Evolutionary conservation across 306 rosid species (phyloP), one percentile per base, ranked within the genome.

Genomic region (Alnus rubra): DNA sequence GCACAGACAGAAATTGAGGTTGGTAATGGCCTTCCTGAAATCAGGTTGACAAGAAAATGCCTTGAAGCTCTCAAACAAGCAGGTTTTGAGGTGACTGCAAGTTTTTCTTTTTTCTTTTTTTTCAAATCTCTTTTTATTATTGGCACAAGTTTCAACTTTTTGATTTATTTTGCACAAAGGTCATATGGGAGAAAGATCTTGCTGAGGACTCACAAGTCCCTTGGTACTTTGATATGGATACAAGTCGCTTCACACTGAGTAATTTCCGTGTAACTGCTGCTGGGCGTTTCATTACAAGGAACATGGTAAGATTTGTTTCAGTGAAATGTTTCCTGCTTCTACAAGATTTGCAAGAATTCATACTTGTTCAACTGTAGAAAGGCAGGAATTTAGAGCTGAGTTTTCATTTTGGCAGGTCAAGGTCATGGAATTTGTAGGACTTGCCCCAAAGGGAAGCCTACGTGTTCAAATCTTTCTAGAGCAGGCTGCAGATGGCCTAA

Each of bases 21-120:
- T 14, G 98, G 99, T 35, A 92, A 95, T 79, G 99, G 99, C 50
- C 98, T 93, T 64, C 99, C 99, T 2, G 98, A 95, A 76, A 93
- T 95, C 86, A 88, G 99, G 80, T 83, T 76, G 91, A 95, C 96
- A 12, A 70, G 87, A 49, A 88, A 91, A 84, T 95, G 99, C 84
- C 85, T 93, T 73, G 96, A 90, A 87, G 97, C 99, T 82, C 84
- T 95, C 54, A 89, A 89, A 80, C 93, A 89, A 91, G 98, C 99
- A 16, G 94, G 97, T 73, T 95, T 95, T 89, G 97, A 95, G 99
- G 99, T 95, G 74, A 73, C 92, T 78, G 76, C 23, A 44, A 60
- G 45, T 44, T 71, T 75, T 30, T 6, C 28, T 18, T 42, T 58
- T 23, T 23, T 23, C 28, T 78, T 74, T 68, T 83, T 19, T 47